Conservation (phyloP, 2,329 filamentous ascomycete genomes). For the Aspergillus pseudoterreus region DNA sequence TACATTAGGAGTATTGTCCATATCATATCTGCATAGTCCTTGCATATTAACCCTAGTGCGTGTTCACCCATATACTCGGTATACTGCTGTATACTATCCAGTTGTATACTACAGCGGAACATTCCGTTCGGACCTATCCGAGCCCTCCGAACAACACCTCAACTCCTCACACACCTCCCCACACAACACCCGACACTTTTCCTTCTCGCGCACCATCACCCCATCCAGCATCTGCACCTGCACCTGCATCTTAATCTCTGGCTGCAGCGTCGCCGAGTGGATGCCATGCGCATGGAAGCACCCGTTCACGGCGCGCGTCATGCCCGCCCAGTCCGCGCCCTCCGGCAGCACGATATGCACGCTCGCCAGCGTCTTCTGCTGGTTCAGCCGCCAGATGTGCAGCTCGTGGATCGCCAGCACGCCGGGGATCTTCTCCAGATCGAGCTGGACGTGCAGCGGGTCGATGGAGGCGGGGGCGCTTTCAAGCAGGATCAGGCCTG, state of each 20-base stretch:
- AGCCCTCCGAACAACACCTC: conserved; percentile 43
- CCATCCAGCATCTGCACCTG: conserved; percentile 4
- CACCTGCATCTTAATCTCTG: conserved; percentile 46
- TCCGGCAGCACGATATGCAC: conserved; percentile 65
- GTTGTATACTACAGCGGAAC: no score
- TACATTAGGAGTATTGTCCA: no score
- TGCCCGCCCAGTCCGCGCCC: conserved; percentile 55
- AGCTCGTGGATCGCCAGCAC: conserved; percentile 67
- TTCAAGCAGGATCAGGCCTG: conserved; percentile 64
- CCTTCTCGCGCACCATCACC: conserved; percentile 24
- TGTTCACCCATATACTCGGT: no score
- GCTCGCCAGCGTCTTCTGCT: conserved; percentile 66
- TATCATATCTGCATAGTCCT: no score
- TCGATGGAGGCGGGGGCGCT: conserved; percentile 60
- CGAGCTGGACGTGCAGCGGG: conserved; percentile 61
- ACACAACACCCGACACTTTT: conserved; percentile 52
- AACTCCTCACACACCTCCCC: conserved; percentile 50
- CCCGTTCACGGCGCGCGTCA: conserved; percentile 60
- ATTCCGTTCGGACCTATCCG: no score
- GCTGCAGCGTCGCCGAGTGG: conserved; percentile 68
- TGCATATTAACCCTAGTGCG: no score
- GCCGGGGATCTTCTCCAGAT: conserved; percentile 67
- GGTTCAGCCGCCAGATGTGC: conserved; percentile 70
- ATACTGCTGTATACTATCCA: no score
- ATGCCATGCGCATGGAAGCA: conserved; percentile 72